phyloP scores from a whole-genome alignment of 805 yeast species.

The Lipomyces anomalus region DNA sequence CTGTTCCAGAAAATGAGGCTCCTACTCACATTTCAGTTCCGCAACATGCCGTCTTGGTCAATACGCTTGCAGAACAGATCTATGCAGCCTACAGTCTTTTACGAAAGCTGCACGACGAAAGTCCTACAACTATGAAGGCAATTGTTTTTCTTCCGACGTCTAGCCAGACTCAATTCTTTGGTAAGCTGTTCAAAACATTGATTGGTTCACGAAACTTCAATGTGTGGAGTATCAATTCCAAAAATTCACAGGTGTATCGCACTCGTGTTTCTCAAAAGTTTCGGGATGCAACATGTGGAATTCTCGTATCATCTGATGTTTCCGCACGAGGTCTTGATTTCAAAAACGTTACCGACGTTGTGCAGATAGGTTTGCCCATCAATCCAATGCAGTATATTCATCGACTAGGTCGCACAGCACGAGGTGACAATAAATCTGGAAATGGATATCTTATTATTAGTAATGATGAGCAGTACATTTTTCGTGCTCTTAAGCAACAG shows the following conservation, averaged over 20 bases:
- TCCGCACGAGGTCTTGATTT: constrained; percentile 97
- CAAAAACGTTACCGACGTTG: constrained; percentile 77
- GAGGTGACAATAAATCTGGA: constrained; percentile 91
- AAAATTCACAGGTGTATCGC: constrained; percentile 63
- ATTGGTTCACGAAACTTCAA: constrained; percentile 5
- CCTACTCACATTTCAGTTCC: constrained; percentile 64
- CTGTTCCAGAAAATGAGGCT: constrained; percentile 57
- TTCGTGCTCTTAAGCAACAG: no score
- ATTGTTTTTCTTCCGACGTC: constrained; percentile 80
- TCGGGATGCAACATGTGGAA: constrained; percentile 44
- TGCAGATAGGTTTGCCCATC: constrained; percentile 73
- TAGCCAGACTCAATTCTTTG: constrained; percentile 52
- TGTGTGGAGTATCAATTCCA: constrained; percentile 55
- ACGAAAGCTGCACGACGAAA: constrained; percentile 56
- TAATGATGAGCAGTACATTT: no score
- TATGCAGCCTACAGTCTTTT: constrained; percentile 63
- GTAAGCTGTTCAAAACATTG: constrained; percentile 12
- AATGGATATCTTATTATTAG: no score
- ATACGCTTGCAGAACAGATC: constrained; percentile 32
- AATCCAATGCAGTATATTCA: constrained; percentile 80
- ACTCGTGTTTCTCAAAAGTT: constrained; percentile 53
- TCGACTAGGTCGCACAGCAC: constrained; percentile 92
- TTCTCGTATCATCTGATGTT: constrained; percentile 82
- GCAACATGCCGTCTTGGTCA: constrained; percentile 36
- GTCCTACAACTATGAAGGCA: constrained; percentile 53